Evolutionary conservation across 345 rosid species (phyloP).

Genomic region (Dipteronia sinensis): DNA sequence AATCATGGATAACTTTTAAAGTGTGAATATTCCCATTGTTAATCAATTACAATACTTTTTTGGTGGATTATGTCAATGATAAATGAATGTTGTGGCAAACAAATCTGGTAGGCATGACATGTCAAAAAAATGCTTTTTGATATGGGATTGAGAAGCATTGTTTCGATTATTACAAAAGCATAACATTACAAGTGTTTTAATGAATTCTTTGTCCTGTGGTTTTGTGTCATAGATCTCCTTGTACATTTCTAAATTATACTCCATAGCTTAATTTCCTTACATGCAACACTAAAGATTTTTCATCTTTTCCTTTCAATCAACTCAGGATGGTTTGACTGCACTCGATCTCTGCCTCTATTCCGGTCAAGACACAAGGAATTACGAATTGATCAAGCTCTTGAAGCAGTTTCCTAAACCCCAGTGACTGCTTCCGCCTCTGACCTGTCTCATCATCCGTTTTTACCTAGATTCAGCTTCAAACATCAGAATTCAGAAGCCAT

Average conservation of each 20-base stretch:
- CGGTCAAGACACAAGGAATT: constrained; percentile 64
- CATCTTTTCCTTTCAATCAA: neutral
- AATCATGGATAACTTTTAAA: neutral
- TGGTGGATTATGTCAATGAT: neutral
- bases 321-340: constrained; percentile 84
- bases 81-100: neutral
- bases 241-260: neutral
- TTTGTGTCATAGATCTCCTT: too few species aligned
- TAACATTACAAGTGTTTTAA: neutral
- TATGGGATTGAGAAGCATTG: neutral
- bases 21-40: neutral
- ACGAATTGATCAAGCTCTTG: constrained; percentile 72
- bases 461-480: neutral
- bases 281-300: neutral
- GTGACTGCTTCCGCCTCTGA: neutral
- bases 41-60: neutral
- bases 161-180: neutral
- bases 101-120: too few species aligned
- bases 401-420: constrained; percentile 56
- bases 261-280: neutral
- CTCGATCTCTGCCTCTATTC: constrained; percentile 76
- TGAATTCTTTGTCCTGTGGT: neutral
- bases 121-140: neutral
- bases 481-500: neutral
- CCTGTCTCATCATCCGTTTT: neutral